These are phyloP conservation scores for Gloeophyllum trabeum DNA, from an alignment of 768 basidiomycete species.

Conservation along the genomic window DNA sequence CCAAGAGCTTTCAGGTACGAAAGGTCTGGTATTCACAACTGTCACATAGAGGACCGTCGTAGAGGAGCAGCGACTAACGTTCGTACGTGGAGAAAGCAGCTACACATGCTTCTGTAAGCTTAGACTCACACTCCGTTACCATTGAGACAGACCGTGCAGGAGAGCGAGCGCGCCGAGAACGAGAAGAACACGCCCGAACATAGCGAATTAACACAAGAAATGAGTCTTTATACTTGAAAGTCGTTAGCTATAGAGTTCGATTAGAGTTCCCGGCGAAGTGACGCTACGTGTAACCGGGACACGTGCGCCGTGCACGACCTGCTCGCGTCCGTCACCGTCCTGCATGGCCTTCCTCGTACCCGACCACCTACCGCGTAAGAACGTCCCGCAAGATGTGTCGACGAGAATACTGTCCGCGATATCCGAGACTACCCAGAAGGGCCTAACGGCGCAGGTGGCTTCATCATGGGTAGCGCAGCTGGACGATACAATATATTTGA, in stretches of 20 bases:
- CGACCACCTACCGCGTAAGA: constrained; percentile 58
- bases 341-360: constrained; percentile 69
- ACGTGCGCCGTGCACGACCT: no score
- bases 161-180: constrained; percentile 10
- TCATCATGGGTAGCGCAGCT: constrained; percentile 65
- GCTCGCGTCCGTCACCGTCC: not conserved
- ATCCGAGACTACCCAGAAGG: constrained; percentile 44
- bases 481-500: constrained; percentile 55
- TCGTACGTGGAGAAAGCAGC: constrained; percentile 78
- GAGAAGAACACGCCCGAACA: constrained; percentile 11
- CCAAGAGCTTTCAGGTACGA: constrained; percentile 71
- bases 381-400: constrained; percentile 50
- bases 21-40: constrained; percentile 35
- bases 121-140: not conserved
- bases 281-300: no score
- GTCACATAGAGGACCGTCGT: not conserved
- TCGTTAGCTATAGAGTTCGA: no score
- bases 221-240: no score
- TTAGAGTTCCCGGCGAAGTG: no score
- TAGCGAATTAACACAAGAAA: no score
- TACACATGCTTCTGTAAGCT: no score
- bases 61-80: constrained; percentile 30
- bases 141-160: constrained; percentile 11
- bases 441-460: constrained; percentile 49
- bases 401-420: constrained; percentile 63